Percentiles rank a stretch among this genome's conserved stretches.
Conservation (phyloP, 129 eudicot genomes). For the Flaveria brownii region DNA sequence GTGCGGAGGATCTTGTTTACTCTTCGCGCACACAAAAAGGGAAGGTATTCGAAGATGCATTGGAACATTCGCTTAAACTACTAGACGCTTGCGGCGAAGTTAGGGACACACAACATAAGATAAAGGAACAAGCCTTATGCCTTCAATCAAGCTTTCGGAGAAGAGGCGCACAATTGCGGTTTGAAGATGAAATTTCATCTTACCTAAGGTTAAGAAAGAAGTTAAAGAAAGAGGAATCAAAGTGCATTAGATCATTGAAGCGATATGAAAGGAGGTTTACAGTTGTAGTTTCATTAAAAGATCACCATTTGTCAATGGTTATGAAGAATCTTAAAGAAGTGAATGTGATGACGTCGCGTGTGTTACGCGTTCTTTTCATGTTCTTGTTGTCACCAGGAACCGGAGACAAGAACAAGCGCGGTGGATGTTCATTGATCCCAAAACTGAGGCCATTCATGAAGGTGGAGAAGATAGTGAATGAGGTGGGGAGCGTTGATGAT, state of each 20-base stretch:
- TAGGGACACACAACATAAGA: constrained; percentile 40
- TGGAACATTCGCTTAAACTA: constrained; percentile 50
- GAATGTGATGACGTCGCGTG: constrained; percentile 28
- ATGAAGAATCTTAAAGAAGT: constrained; percentile 46
- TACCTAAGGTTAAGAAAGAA: constrained; percentile 43
- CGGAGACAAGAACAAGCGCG: constrained; percentile 20
- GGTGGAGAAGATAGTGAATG: constrained; percentile 29
- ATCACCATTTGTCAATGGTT: constrained; percentile 36
- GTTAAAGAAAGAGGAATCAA: constrained; percentile 40
- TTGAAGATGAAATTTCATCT: constrained; percentile 28
- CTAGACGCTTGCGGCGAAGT: constrained; percentile 52
- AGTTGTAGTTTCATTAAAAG: constrained; percentile 31
- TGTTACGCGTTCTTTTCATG: constrained; percentile 36
- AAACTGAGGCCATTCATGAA: constrained; percentile 36
- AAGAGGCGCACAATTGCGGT: constrained; percentile 29
- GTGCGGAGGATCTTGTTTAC: constrained; percentile 50
- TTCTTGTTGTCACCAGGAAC: constrained; percentile 42
- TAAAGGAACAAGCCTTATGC: constrained; percentile 41
- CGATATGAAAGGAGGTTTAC: constrained; percentile 32
- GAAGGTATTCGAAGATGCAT: constrained; percentile 43
- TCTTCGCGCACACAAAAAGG: constrained; percentile 43
- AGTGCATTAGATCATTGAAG: constrained; percentile 40
- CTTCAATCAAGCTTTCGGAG: constrained; percentile 53
- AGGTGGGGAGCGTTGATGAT: constrained; percentile 47
- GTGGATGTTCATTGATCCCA: constrained; percentile 44